These are phyloP conservation scores for Aplosporella prunicola DNA, from an alignment of 2,329 filamentous ascomycete species.

Conservation along the genomic window DNA sequence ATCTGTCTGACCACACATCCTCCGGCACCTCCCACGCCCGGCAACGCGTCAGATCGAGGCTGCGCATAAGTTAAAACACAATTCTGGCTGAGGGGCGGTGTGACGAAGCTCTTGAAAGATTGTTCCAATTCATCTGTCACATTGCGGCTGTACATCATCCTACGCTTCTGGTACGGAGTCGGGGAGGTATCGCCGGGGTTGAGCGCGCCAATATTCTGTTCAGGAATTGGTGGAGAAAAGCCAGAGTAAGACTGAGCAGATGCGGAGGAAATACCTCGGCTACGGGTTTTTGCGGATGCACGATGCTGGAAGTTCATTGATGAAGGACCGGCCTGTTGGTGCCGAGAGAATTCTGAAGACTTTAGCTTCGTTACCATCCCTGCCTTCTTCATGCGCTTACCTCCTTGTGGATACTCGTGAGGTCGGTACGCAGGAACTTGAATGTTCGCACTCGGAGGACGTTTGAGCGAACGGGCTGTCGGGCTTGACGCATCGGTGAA, in stretches of 20 bases:
- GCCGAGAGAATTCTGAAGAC: background rate
- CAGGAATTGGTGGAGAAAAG: too few relatives aligned
- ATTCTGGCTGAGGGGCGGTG: conserved; percentile 23
- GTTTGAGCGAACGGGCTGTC: conserved; percentile 1
- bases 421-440: background rate
- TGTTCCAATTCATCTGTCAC: conserved; percentile 8
- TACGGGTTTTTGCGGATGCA: background rate
- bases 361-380: background rate
- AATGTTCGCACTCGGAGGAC: background rate
- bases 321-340: background rate
- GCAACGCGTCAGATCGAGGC: background rate
- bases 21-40: conserved; percentile 11
- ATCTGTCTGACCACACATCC: conserved; percentile 29
- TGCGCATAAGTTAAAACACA: conserved; percentile 29
- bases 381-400: background rate
- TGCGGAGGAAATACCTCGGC: too few relatives aligned
- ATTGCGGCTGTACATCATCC: conserved; percentile 19
- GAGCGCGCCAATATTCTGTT: background rate
- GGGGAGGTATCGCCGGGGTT: background rate
- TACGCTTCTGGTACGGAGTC: background rate
- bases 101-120: conserved; percentile 10
- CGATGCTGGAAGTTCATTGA: background rate
- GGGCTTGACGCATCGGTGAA: conserved; percentile 3
- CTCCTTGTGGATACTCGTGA: conserved; percentile 1
- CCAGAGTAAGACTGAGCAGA: too few relatives aligned